Base-by-base conservation (phyloP, 495 filamentous ascomycete genomes). In the Echria macrotheca region DNA sequence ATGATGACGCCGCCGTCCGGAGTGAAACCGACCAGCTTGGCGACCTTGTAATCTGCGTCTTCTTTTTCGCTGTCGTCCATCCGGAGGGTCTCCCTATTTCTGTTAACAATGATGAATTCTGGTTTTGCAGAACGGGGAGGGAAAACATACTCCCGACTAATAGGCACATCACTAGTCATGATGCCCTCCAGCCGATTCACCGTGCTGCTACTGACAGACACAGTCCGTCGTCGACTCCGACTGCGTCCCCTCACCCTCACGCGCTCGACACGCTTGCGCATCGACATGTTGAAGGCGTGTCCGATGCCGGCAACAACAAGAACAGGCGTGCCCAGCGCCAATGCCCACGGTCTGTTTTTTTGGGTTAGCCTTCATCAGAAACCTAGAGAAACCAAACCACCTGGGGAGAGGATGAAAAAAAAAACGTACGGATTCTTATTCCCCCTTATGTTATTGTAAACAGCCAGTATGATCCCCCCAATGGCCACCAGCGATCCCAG, bases 401-500 rank as follows among this genome's bases (percentile, higher is more conserved):
- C 4, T 8, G 0, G 4, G 33, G 22, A 9, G 1, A 22, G 24
- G 25, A 10, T 23, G n/a, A n/a, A n/a, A n/a, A n/a, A n/a, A n/a
- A n/a, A n/a, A n/a, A 9, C 68, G 49, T 52, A 72, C 68, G 69
- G 69, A n/a, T 65, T 67, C 45, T 68, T 62, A 37, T 64, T 60
- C 26, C 64, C 56, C 9, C 55, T 50, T 12, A 74, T 52, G 12
- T 58, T 53, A 51, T 74, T 70, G 47, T 59, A 59, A n/a, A 68
- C 54, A 46, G 69, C 50, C 6, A 76, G 50, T 19, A 61, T 47
- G 18, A 76, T 66, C 8, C 74, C 74, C 11, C 73, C 31, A 25
- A 74, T 73, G 24, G 74, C 74, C n/a, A 76, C 71, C 35, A 69
- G 45, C 9, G 70, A 65, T 6, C 74, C 74, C 6, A 76, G 61